These are phyloP conservation scores for Malassezia obtusa DNA, from an alignment of 1,284 basidiomycete genomes.

Conservation along the genomic window DNA sequence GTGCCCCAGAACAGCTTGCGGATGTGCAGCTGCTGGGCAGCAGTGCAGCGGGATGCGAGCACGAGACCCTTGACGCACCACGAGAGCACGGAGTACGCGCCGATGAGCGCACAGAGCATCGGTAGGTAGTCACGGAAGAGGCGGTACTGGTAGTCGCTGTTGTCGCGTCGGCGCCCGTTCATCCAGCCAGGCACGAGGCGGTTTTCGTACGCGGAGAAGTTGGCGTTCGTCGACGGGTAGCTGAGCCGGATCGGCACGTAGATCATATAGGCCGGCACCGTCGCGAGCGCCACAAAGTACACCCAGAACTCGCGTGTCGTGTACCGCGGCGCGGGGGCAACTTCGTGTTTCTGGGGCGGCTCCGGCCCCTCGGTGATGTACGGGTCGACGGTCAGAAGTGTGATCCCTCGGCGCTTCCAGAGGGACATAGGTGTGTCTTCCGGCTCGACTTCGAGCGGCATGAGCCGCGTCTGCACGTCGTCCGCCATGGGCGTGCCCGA, in stretches of 20 bases:
- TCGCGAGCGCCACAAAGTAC: slow-evolving; percentile 60
- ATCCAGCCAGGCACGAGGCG: slow-evolving; percentile 58
- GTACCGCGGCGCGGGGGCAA: slow-evolving; percentile 56
- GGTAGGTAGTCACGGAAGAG: slow-evolving; percentile 47
- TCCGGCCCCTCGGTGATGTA: slow-evolving; percentile 8
- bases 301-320: slow-evolving; percentile 68
- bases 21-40: not conserved
- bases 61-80: slow-evolving; percentile 23
- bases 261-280: slow-evolving; percentile 66
- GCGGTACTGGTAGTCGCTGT: slow-evolving; percentile 50
- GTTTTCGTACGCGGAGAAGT: slow-evolving; percentile 59
- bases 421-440: not conserved
- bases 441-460: not conserved
- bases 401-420: slow-evolving; percentile 4
- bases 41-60: too few species aligned
- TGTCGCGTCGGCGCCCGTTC: slow-evolving; percentile 48
- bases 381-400: slow-evolving; percentile 7
- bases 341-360: not conserved
- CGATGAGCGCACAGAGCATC: slow-evolving; percentile 35
- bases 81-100: slow-evolving; percentile 36
- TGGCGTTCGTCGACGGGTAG: slow-evolving; percentile 58
- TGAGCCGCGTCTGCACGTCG: not conserved
- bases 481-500: not conserved
- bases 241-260: slow-evolving; percentile 73
- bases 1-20: slow-evolving; percentile 49